A percentile compares a stretch with the other conserved stretches of the same genome.
Evolutionary conservation across 805 yeast genomes (phyloP).

Genomic region (Pichia sporocuriosa): DNA sequence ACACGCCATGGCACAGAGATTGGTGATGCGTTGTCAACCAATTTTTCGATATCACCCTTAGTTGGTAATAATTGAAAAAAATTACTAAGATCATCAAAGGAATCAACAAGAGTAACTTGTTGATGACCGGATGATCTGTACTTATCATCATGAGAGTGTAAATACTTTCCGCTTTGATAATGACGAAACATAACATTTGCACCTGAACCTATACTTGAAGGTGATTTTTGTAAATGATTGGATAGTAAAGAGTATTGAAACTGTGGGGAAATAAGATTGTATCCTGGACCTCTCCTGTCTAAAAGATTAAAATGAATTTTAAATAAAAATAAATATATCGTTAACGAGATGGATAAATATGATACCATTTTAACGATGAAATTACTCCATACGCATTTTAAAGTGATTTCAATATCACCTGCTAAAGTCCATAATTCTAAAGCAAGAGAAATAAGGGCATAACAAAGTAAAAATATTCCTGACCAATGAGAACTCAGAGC

Average conservation of each 20-base stretch:
- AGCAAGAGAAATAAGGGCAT: constrained; percentile 8
- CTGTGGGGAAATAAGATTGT: constrained; percentile 56
- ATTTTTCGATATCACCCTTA: constrained; percentile 34
- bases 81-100: constrained; percentile 54
- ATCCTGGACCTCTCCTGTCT: constrained; percentile 49
- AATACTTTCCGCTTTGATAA: constrained; percentile 62
- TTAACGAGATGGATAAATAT: constrained; percentile 47
- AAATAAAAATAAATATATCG: constrained; percentile 52
- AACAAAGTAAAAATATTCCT: constrained; percentile 49
- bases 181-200: constrained; percentile 70
- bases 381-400: constrained; percentile 36
- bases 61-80: constrained; percentile 62
- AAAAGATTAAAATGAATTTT: constrained; percentile 47
- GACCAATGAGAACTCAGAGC: constrained; percentile 60
- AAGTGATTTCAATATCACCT: constrained; percentile 56
- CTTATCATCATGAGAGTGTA: constrained; percentile 65
- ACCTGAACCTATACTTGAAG: constrained; percentile 69
- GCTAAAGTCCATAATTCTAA: constrained; percentile 57
- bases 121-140: constrained; percentile 57
- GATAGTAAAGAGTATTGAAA: constrained; percentile 55
- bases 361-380: constrained; percentile 31
- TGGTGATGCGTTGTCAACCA: constrained; percentile 24
- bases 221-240: constrained; percentile 33
- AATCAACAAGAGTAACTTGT: constrained; percentile 69
- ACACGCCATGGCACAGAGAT: constrained; percentile 47